phyloP scores from a whole-genome alignment of 306 rosid species.

The Glycine latifolia region DNA sequence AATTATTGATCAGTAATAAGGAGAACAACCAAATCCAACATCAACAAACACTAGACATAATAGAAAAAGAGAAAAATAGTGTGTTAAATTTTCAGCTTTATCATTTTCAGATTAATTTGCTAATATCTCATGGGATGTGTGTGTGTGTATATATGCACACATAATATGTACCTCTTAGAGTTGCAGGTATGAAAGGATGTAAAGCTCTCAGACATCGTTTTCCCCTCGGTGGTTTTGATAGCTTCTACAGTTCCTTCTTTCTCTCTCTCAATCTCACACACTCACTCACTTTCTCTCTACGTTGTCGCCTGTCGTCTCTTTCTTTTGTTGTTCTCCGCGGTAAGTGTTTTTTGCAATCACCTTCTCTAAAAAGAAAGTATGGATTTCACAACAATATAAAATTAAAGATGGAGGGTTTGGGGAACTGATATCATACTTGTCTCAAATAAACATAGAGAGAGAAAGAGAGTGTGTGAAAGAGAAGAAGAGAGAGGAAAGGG shows the following conservation, averaged over 20 bases:
- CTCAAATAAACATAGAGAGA: constrained; percentile 56
- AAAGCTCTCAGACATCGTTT: constrained; percentile 83
- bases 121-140: constrained; percentile 26
- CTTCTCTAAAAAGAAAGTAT: constrained; percentile 68
- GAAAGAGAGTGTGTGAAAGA: constrained; percentile 24
- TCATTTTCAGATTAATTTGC: constrained; percentile 44
- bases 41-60: background rate
- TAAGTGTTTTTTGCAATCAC: constrained; percentile 61
- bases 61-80: background rate
- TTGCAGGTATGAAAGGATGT: constrained; percentile 77
- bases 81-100: constrained; percentile 42
- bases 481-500: constrained; percentile 53
- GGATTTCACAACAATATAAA: constrained; percentile 32
- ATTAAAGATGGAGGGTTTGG: constrained; percentile 58
- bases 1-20: constrained; percentile 20
- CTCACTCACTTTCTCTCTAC: constrained; percentile 41
- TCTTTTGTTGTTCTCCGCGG: constrained; percentile 50
- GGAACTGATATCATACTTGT: constrained; percentile 63
- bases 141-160: no score
- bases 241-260: constrained; percentile 56
- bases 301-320: constrained; percentile 61
- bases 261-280: constrained; percentile 25
- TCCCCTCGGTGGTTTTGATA: constrained; percentile 72
- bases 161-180: constrained; percentile 66
- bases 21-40: background rate